Evolutionary conservation across 768 basidiomycete genomes (phyloP), one percentile per base, ranked within the genome.

Genomic region (Kwoniella sp.): DNA sequence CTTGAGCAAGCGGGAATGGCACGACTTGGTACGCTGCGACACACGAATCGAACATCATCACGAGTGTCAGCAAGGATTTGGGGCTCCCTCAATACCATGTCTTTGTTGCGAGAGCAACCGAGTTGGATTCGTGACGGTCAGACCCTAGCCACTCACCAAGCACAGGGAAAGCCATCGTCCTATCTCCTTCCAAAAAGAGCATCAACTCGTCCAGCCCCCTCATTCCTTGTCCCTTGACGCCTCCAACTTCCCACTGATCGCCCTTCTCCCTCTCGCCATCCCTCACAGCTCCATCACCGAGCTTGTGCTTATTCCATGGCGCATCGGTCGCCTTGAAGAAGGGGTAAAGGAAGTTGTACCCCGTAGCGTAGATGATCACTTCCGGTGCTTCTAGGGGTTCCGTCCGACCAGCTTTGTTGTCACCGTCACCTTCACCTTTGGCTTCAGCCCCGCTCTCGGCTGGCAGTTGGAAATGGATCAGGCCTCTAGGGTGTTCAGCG

Each of bases 1-100:
- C 86, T 79, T 96, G 91, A 54, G 88, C 83, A 0, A 92, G 73
- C 0, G 91, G 92, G 64, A 94, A 85, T 2, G 92, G 93, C 0
- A 84, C 84, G 25, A 91, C 86, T 62, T 73, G 73, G 56, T 78
- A 80, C 54, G 72, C 79, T 80, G 63, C 29, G 25, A 64, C n/a
- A 7, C 1, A 37, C 23, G 12, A 47, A 50, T 30, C 25, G 15
- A 58, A 58, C 4, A 45, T 45, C 15, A 37, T 20, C 20, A 48
- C 11, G 38, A 20, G 38, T 41, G 38, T 41, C 38, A 41, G 38
- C 38, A 9, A n/a, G n/a, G n/a, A n/a, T n/a, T n/a, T n/a, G n/a
- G n/a, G n/a, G n/a, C n/a, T n/a, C n/a, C n/a, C n/a, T n/a, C n/a
- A n/a, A n/a, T 37, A 37, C 34, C 34, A 37, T 13, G 34, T 37